A percentile compares a stretch with the other conserved stretches of the same genome.
phyloP scores from a whole-genome alignment of 1,284 basidiomycete genomes.

The Schizophyllum amplum region DNA sequence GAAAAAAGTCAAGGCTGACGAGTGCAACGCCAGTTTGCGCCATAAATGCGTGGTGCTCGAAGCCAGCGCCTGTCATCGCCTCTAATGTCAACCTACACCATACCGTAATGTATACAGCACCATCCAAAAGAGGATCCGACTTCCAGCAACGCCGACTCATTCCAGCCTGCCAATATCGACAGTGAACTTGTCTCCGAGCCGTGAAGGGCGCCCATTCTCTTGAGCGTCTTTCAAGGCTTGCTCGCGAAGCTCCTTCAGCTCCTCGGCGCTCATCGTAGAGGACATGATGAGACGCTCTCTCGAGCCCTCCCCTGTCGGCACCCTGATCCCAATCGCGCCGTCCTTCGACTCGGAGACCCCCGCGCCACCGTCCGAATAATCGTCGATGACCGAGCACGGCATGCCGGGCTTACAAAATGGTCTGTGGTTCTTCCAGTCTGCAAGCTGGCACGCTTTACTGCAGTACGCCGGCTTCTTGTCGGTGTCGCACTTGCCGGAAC shows the following conservation, averaged over 20 bases:
- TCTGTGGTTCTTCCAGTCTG: constrained; percentile 25
- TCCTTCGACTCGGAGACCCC: background rate
- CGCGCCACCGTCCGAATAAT: constrained; percentile 3
- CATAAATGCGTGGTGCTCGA: too few relatives aligned
- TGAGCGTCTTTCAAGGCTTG: background rate
- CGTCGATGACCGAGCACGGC: constrained; percentile 24
- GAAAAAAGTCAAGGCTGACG: too few relatives aligned
- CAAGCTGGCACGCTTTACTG: constrained; percentile 20
- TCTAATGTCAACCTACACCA: too few relatives aligned
- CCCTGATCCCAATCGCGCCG: background rate
- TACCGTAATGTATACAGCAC: too few relatives aligned
- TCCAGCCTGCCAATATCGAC: too few relatives aligned
- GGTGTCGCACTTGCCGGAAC: constrained; percentile 23
- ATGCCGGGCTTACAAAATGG: constrained; percentile 20
- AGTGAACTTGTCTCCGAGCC: too few relatives aligned
- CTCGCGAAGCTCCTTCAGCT: background rate
- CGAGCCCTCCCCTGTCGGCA: background rate
- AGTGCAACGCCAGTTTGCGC: too few relatives aligned
- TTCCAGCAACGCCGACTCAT: too few relatives aligned
- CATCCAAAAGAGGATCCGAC: too few relatives aligned
- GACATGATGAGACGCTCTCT: background rate
- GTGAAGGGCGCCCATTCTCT: background rate
- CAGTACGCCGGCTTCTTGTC: constrained; percentile 28
- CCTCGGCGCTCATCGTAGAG: background rate
- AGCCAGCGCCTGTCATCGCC: too few relatives aligned